Base-by-base conservation (phyloP, 129 eudicot species). In the Arctium lappa region DNA sequence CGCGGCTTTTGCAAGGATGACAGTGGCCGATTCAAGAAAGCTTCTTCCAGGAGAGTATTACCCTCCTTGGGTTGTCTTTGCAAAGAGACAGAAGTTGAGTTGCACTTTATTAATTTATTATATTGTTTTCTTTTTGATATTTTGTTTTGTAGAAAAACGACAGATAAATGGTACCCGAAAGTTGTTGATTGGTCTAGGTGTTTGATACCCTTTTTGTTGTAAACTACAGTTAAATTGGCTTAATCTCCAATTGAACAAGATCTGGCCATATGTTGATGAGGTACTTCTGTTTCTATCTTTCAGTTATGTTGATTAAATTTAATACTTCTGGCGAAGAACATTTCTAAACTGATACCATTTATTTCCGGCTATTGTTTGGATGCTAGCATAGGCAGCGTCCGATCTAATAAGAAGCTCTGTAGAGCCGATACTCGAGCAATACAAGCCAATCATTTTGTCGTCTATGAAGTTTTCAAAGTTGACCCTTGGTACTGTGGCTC, bases 401-500 rank as follows among this genome's bases (percentile, higher is more conserved):
- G 94, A 88, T 79, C 83, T 95, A 56, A 91, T 95, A 93, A 88
- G 92, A 85, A 81, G 80, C 90, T 88, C 97, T 7, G 97, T 93
- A 31, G 99, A 95, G 91, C 99, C 97, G 33, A 89, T 89, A 75
- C 97, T 95, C 8, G 97, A 93, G 93, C 92, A 91, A 76, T 95
- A 95, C 78, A 90, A 89, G 83, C 97, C 99, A 36, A 80, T 82
- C 3, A 65, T 95, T 40, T 83, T 93, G 78, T 86, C 93, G 3
- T 86, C 97, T 77, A 84, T 95, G 44, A 91, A 83, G 86, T 93
- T 95, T 78, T 91, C 97, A 50, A 93, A 87, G 88, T 83, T 95
- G 76, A 95, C 97, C 53, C 97, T 95, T 77, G 99, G 99, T 10
- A 95, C 97, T 34, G 97, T 95, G 68, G 97, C 99, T 75, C 99